phyloP scores from a whole-genome alignment of 164 flowering plant species.

The Dillenia turbinata region DNA sequence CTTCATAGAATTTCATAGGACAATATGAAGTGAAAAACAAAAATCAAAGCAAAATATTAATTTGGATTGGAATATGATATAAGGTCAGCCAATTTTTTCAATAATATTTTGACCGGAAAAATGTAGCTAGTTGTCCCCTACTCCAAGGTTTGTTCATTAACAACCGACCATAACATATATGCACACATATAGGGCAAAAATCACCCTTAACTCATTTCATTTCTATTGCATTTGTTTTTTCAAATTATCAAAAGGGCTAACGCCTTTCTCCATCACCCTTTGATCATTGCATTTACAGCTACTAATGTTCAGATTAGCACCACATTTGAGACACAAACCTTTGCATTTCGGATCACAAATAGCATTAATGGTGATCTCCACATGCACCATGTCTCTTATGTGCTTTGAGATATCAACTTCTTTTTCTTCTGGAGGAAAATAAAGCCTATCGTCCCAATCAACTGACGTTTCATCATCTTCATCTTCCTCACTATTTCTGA shows the following conservation, averaged over 20 bases:
- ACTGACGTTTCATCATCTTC: constrained; percentile 48
- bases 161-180: too few relatives aligned
- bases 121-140: too few relatives aligned
- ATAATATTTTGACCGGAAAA: too few relatives aligned
- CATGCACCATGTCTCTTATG: constrained; percentile 74
- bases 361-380: constrained; percentile 67
- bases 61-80: too few relatives aligned
- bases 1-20: too few relatives aligned
- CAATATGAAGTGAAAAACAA: too few relatives aligned
- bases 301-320: constrained; percentile 56
- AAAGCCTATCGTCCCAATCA: constrained; percentile 69
- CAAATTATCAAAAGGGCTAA: constrained; percentile 57
- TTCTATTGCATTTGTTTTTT: constrained; percentile 44
- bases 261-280: constrained; percentile 25
- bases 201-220: background rate
- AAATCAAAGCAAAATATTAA: too few relatives aligned
- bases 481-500: constrained; percentile 13
- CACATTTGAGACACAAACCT: constrained; percentile 81
- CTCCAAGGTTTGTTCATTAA: too few relatives aligned
- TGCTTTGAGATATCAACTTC: constrained; percentile 83
- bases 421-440: constrained; percentile 70
- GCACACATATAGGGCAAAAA: too few relatives aligned
- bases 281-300: constrained; percentile 50
- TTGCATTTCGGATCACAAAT: constrained; percentile 67
- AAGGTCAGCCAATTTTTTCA: too few relatives aligned